Base-by-base conservation (phyloP, 805 yeast species). In the Zygosaccharomyces gambellarensis region DNA sequence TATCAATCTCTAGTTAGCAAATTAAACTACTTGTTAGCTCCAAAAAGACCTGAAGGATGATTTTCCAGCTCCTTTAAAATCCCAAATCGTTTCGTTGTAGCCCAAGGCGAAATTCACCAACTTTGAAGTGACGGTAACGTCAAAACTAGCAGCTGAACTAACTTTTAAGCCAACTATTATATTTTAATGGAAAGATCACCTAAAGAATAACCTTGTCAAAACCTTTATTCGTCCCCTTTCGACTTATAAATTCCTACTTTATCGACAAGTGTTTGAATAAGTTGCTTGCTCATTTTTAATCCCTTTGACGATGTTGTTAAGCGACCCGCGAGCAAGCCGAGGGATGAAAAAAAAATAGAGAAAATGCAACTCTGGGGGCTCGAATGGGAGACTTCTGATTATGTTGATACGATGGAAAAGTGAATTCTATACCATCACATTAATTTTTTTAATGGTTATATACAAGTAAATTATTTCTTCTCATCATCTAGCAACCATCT, bases 401-500 rank as follows among this genome's bases (percentile, higher is more conserved):
- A 10, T 34, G 38, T 7, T 17, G 14, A 14, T 17, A 8, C 9
- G 11, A 12, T 17, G 11, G 25, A 34, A 7, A 30, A 27, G 30
- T 19, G 29, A 29, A 12, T 25, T 44, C 14, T 44, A 3, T 23
- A 25, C 25, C 17, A 3, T 27, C 36, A 11, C 38, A 34, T 34
- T 14, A 34, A 34, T 9, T 21, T 11, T 12, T 21, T 21, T 29
- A 14, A 29, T 42, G 12, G 8, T 28, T 46, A 44, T 51, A 27
- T 45, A 51, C 45, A 49, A 32, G 39, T 32, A 28, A 8, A 17
- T 51, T 47, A 65, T 43, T 73, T 72, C 49, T 67, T 69, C 53
- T 68, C 68, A 39, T 75, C 79, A 32, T 76, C 73, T 7, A 75
- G 71, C 28, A 79, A 63, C 83, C 83, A 79, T 51, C 74, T 76